Evolutionary conservation across 805 yeast species (phyloP), one percentile per base, ranked within the genome.

Genomic region (Metahyphopichia silvanorum): DNA sequence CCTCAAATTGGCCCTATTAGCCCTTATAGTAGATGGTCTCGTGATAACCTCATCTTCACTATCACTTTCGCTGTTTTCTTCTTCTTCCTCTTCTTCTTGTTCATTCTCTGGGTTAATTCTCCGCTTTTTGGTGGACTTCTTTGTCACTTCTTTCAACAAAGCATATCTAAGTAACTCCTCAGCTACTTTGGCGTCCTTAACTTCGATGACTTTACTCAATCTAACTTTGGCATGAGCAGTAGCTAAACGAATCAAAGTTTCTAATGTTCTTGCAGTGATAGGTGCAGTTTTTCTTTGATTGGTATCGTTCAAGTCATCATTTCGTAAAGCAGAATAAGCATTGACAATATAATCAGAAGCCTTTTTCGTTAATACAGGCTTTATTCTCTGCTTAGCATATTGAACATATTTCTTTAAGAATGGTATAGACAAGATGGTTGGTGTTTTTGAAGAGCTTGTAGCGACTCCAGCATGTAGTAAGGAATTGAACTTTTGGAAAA

Each of bases 211-310:
- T 45, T 75, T 77, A 15, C 95, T 83, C 36, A 93, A 67, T 46
- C 98, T 74, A n/a, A 91, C 86, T 57, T 93, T 91, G 8, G 98
- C 98, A 60, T 93, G 98, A 0, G 98, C 98, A 1, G 97, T 86
- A 1, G 97, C 72, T 38, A 91, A 68, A 70, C 98, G 95, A 57
- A 91, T 91, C 44, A 91, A 69, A 0, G 98, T 91, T 61, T 91
- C 98, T 46, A 91, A 69, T 4, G 98, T 93, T 79, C 98, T 85
- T n/a, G 98, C 95, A 2, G 98, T 91, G 44, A 91, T 86, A 22
- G 98, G 98, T 1, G 96, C 82, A 1, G 96, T 89, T 51, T 79
- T 74, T 33, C 83, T 76, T 44, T 80, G 84, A 50, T 80, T 82
- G 39, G 61, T 68, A 24, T 71, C 74, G 33, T 71, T 63, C 34